phyloP scores from a whole-genome alignment of 2,329 filamentous ascomycete genomes.

The Fusarium oligoseptatum region DNA sequence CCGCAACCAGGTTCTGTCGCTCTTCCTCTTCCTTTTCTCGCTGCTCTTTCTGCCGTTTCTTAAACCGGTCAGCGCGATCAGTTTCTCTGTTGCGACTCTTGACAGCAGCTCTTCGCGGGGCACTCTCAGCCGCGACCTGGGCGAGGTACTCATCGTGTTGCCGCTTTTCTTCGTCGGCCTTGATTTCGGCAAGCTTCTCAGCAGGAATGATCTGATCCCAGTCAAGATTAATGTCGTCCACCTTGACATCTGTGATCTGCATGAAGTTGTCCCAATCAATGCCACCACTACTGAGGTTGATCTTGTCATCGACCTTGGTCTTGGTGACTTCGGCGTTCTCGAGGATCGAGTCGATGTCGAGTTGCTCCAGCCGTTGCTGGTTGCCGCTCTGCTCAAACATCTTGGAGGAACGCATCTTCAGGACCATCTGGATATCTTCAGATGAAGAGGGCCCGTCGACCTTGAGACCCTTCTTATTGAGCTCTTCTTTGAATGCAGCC shows the following conservation, averaged over 20 bases:
- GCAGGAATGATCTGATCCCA: constrained; percentile 99
- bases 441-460: constrained; percentile 87
- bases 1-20: constrained; percentile 78
- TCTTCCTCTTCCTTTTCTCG: constrained; percentile 77
- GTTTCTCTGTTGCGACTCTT: constrained; percentile 69
- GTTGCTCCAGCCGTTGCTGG: constrained; percentile 94
- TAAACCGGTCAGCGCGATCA: constrained; percentile 75
- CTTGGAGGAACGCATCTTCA: constrained; percentile 98
- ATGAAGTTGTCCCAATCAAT: constrained; percentile 92
- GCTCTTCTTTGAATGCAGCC: constrained; percentile 79
- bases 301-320: constrained; percentile 93
- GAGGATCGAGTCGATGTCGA: constrained; percentile 97
- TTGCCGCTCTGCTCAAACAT: constrained; percentile 99
- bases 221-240: constrained; percentile 82
- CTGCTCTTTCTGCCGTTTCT: constrained; percentile 75
- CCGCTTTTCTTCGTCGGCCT: constrained; percentile 87
- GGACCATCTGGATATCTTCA: constrained; percentile 94
- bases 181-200: constrained; percentile 89
- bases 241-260: constrained; percentile 97
- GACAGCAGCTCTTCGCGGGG: constrained; percentile 79
- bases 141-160: constrained; percentile 86
- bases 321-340: constrained; percentile 98
- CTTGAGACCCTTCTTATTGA: constrained; percentile 81
- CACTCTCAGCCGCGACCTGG: constrained; percentile 85
- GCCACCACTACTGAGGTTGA: constrained; percentile 89